These are phyloP conservation scores for Solioccasus polychromus DNA, from an alignment of 768 basidiomycete genomes.

Conservation along the genomic window DNA sequence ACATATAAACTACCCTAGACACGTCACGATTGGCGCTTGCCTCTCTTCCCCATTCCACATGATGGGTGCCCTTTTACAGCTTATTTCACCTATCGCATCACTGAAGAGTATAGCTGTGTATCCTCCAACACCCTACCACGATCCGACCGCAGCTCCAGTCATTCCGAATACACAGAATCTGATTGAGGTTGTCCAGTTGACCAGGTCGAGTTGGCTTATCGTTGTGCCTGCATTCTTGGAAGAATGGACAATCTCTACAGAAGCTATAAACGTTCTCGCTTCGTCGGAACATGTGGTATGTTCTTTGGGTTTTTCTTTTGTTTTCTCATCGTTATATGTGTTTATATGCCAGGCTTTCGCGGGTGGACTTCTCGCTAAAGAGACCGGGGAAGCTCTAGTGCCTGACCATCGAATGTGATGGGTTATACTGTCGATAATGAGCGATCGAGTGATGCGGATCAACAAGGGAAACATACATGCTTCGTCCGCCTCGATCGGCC, in stretches of 20 bases:
- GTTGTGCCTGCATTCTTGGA: slow-evolving; percentile 26
- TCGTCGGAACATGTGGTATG: slow-evolving; percentile 22
- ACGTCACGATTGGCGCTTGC: slow-evolving; percentile 7
- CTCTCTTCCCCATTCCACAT: slow-evolving; percentile 24
- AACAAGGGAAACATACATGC: slow-evolving; percentile 48
- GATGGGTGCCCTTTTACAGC: slow-evolving; percentile 15
- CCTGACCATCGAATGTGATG: slow-evolving; percentile 52
- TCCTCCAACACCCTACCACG: slow-evolving; percentile 19
- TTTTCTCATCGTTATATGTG: too few species aligned
- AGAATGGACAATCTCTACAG: slow-evolving; percentile 17
- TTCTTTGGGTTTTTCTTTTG: too few species aligned
- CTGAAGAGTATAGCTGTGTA: slow-evolving; percentile 15
- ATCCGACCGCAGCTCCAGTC: slow-evolving; percentile 14
- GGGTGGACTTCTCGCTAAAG: slow-evolving; percentile 37
- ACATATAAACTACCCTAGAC: slow-evolving; percentile 2
- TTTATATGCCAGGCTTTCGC: slow-evolving; percentile 34
- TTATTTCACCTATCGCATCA: slow-evolving; percentile 11
- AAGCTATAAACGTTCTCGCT: slow-evolving; percentile 17
- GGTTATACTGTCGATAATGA: slow-evolving; percentile 44
- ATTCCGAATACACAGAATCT: slow-evolving; percentile 20
- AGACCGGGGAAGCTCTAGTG: slow-evolving; percentile 34
- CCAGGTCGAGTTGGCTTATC: slow-evolving; percentile 14
- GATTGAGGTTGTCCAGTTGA: slow-evolving; percentile 15
- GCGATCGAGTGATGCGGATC: background rate
- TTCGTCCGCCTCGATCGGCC: slow-evolving; percentile 74